Evolutionary conservation across 1,284 basidiomycete species (phyloP).

Genomic region (Ustilago bromivora): DNA sequence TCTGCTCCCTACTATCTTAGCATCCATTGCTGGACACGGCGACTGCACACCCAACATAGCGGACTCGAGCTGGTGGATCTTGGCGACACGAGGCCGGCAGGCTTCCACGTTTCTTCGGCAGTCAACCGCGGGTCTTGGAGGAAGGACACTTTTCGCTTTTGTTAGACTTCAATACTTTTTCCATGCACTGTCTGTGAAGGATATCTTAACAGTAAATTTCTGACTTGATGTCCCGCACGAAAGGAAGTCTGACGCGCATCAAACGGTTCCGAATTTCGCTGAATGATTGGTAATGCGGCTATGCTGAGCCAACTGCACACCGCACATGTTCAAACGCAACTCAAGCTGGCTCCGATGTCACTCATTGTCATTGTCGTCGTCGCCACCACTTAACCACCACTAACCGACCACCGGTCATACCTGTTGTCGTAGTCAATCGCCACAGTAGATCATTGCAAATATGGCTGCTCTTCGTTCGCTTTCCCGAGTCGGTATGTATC

Average conservation of each 20-base stretch:
- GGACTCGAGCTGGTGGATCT: not conserved
- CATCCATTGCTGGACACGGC: not conserved
- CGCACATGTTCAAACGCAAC: not conserved
- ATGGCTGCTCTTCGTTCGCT: constrained; percentile 52
- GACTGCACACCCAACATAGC: not conserved
- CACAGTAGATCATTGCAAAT: constrained; percentile 16
- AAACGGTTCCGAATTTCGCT: constrained; percentile 35
- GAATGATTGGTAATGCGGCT: constrained; percentile 53
- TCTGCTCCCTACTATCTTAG: not conserved
- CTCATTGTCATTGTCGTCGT: constrained; percentile 7
- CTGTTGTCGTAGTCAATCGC: not conserved
- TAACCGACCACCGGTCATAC: not conserved
- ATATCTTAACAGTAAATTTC: not conserved
- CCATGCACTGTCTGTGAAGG: too few species aligned
- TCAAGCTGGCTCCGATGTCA: not conserved
- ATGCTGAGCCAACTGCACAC: constrained; percentile 9
- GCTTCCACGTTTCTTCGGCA: not conserved
- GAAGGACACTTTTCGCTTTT: too few species aligned
- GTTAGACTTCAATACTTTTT: too few species aligned
- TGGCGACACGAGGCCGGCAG: not conserved
- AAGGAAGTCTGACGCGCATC: constrained; percentile 13
- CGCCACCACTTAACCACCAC: constrained; percentile 18
- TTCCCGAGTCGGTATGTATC: constrained; percentile 47
- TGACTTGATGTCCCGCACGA: constrained; percentile 18
- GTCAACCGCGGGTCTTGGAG: not conserved